Evolutionary conservation across 257 asterid genomes (phyloP), one percentile per base, ranked within the genome.

Genomic region (Solanum medicagineum): DNA sequence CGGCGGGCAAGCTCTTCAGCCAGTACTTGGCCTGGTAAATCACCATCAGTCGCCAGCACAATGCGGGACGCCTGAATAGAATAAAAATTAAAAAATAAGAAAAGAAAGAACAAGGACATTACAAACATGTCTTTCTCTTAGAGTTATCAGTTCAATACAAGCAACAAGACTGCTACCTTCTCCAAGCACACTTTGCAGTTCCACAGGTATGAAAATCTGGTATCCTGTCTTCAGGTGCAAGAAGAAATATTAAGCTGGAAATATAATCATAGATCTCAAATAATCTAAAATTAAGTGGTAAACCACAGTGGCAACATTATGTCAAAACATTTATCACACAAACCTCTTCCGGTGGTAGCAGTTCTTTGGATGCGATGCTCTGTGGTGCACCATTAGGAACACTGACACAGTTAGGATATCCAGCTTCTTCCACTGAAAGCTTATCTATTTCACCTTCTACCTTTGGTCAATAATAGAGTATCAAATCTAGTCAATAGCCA

Each of bases 381-480:
- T 91, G 97, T 54, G 97, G 98, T 47, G 98, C 97, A 77, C 97
- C 98, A 36, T 88, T 87, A 14, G 97, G 98, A 81, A 94, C 98
- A 85, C 97, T 94, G 84, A 92, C 94, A 47, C 98, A 94, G 79
- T 93, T 93, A 70, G 20, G 60, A 88, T 85, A 89, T 82, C 98
- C 97, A 84, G 95, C 97, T 90, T 93, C 98, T 87, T 92, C 95
- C 81, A 94, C 59, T 17, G 98, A 94, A 84, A 94, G 91, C 90
- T 94, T 94, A 89, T 94, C 98, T 12, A 93, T 55, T 88, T 94
- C 98, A 81, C 98, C 97, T 90, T 94, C 98, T 87, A 93, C 98
- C 98, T 94, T 86, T 70, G 22, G 66, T 86, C 69, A 60, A 79
- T 55, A 89, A 83, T 68, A 85, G 51, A 84, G 42, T n/a, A 85